Conservation (phyloP, 176 grass and related monocot genomes). For the Phoenix roebelenii region DNA sequence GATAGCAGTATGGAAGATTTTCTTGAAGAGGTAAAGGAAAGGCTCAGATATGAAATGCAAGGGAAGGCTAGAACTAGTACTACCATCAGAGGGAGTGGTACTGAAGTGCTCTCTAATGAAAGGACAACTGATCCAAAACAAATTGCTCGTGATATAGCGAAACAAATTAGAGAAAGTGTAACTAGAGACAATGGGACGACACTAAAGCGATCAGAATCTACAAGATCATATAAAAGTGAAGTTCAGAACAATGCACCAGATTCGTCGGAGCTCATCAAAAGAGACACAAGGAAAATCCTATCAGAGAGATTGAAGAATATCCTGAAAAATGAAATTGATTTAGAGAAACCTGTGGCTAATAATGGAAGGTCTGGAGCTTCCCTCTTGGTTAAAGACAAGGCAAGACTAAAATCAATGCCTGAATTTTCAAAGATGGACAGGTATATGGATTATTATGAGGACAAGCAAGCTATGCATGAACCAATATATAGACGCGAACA, state of each 20-base stretch:
- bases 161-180: constrained; percentile 44
- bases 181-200: constrained; percentile 31
- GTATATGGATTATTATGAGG: constrained; percentile 14
- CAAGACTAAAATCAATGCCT: constrained; percentile 30
- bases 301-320: constrained; percentile 28
- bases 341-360: constrained; percentile 6
- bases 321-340: constrained; percentile 24
- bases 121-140: constrained; percentile 22
- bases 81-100: not conserved
- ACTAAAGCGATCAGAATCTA: constrained; percentile 40
- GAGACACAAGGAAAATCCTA: constrained; percentile 24
- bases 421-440: constrained; percentile 24
- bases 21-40: constrained; percentile 58
- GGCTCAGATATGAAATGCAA: constrained; percentile 32
- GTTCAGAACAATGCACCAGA: constrained; percentile 9
- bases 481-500: constrained; percentile 7
- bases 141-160: constrained; percentile 38
- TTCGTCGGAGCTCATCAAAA: constrained; percentile 30
- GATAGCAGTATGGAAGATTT: constrained; percentile 42
- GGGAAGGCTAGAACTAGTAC: constrained; percentile 13
- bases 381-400: constrained; percentile 15
- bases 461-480: constrained; percentile 12
- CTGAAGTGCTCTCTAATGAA: constrained; percentile 11
- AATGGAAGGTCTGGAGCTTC: constrained; percentile 9
- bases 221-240: constrained; percentile 21